A percentile compares a stretch with the other conserved stretches of the same genome.
Evolutionary conservation across 1,139 yeast species (phyloP).

Genomic region (Yamadazyma epiphylla): DNA sequence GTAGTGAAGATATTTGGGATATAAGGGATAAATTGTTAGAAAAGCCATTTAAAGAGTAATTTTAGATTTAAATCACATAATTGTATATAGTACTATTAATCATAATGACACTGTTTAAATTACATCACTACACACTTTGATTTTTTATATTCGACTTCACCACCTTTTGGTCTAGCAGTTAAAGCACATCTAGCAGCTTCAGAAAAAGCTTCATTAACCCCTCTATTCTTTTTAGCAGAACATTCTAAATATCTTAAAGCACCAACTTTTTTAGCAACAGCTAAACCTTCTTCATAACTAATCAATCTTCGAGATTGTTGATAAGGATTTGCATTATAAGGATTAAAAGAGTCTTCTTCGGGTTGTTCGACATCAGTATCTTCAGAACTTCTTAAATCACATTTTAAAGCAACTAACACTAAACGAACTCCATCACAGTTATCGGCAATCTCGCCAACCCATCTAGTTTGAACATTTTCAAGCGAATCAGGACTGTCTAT

Average conservation of each 20-base stretch:
- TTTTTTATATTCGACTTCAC: constrained; percentile 46
- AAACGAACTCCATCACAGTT: constrained; percentile 96
- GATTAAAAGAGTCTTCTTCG: constrained; percentile 37
- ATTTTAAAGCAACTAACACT: constrained; percentile 89
- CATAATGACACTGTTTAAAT: constrained; percentile 5
- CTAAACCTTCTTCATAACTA: constrained; percentile 31
- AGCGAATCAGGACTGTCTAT: constrained; percentile 93
- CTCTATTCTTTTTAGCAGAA: constrained; percentile 89
- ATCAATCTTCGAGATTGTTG: constrained; percentile 54
- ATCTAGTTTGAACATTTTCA: constrained; percentile 87
- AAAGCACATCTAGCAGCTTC: constrained; percentile 97
- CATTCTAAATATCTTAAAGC: constrained; percentile 88
- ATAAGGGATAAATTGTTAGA: constrained; percentile 33
- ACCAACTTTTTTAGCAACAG: constrained; percentile 80
- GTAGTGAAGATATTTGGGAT: constrained; percentile 83
- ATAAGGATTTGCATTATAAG: constrained; percentile 27
- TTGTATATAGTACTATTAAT: too few relatives aligned
- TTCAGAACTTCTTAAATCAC: constrained; percentile 71
- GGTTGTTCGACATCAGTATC: constrained; percentile 27
- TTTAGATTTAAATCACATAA: too few relatives aligned
- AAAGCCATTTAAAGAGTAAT: constrained; percentile 21
- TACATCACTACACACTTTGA: constrained; percentile 42
- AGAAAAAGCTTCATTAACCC: constrained; percentile 94
- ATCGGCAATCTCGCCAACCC: constrained; percentile 97
- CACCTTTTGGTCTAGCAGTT: constrained; percentile 83